Base-by-base conservation (phyloP, 257 asterid genomes). In the Jacaranda mimosifolia region DNA sequence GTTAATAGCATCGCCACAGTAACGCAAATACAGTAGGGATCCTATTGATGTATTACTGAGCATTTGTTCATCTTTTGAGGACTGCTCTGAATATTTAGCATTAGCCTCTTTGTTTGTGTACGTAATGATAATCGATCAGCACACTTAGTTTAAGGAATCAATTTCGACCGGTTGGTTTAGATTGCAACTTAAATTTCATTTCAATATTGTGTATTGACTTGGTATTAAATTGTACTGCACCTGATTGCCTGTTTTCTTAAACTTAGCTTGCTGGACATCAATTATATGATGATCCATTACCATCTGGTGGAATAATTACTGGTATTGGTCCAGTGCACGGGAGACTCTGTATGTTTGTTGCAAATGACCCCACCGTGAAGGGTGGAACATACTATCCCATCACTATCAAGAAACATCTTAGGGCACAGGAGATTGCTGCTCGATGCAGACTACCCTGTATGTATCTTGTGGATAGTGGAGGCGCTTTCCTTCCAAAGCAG, bases 391-490 rank as follows among this genome's bases (percentile, higher is more conserved):
- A 96, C 82, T 93, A 86, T 78, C 98, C 99, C 66, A 93, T 96
- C 79, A 96, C 99, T 38, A 83, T 96, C 77, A 96, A 96, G 92
- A 96, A 96, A 79, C 99, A 96, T 86, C 96, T 96, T 39, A 86
- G 98, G 88, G 98, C 99, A 74, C 99, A 96, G 77, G 99, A 96
- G 84, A 91, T 96, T 83, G 99, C 98, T 3, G 87, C 92, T 68
- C 91, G 79, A 76, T 93, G 97, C 85, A 93, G 86, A 78, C 81
- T 96, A 38, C 98, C 99, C 0, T 96, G 99, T 76, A 46, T 96
- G 82, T 96, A 96, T 86, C 99, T 96, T 45, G 99, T 96, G 83
- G 99, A 96, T 56, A 96, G 99, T 70, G 99, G 99, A 59, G 99
- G 99, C 43, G 99, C 99, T 84, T 96, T 90, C 88, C 97, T 96